phyloP scores from a whole-genome alignment of 192 early-diverging fungal species.

The Neocallimastix lanati region DNA sequence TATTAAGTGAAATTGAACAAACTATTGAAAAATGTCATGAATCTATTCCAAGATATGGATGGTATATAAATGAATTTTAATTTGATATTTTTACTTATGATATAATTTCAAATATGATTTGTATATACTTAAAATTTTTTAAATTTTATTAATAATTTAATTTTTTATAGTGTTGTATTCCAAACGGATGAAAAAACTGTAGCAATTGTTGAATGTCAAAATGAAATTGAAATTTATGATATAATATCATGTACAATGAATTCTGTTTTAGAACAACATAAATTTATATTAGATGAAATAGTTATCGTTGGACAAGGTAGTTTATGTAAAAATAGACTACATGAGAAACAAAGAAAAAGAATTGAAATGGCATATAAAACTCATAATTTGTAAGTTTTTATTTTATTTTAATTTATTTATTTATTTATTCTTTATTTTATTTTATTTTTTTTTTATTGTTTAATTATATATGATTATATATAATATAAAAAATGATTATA shows the following conservation, averaged over 20 bases:
- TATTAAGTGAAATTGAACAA: slow-evolving; percentile 52
- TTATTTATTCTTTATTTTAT: too few species aligned
- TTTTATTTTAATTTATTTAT: too few species aligned
- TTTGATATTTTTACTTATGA: too few species aligned
- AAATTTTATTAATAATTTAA: not conserved
- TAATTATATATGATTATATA: too few species aligned
- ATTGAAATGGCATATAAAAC: not conserved
- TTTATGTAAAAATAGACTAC: slow-evolving; percentile 39
- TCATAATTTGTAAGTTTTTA: not conserved
- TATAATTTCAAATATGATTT: too few species aligned
- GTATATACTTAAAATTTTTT: too few species aligned
- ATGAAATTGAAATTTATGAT: slow-evolving; percentile 7
- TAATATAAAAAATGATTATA: too few species aligned
- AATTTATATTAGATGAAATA: slow-evolving; percentile 50
- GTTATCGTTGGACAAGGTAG: slow-evolving; percentile 31
- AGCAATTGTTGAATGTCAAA: not conserved
- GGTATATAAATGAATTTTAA: too few species aligned
- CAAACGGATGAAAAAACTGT: not conserved
- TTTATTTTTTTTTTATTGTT: too few species aligned
- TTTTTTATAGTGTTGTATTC: not conserved
- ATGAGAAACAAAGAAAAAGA: slow-evolving; percentile 39
- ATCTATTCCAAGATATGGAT: slow-evolving; percentile 22
- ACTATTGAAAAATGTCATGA: slow-evolving; percentile 49
- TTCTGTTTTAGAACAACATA: slow-evolving; percentile 49
- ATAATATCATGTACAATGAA: slow-evolving; percentile 38